These are phyloP conservation scores for Canavalia gladiata DNA, from an alignment of 306 rosid genomes.

Conservation along the genomic window DNA sequence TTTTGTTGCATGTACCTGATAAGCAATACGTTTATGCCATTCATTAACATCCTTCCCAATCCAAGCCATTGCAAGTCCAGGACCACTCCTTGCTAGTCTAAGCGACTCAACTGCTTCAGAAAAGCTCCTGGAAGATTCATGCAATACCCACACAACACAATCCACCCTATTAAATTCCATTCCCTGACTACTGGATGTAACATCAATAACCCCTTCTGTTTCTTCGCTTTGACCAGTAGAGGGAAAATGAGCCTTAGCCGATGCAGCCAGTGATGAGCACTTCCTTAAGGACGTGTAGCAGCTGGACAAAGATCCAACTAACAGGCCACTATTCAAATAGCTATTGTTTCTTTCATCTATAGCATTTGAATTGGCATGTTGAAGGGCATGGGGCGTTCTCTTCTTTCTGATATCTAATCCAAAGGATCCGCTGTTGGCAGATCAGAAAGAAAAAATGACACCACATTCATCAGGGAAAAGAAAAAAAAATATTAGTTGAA, in stretches of 20 bases:
- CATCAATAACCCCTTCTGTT: constrained; percentile 45
- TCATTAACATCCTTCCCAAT: constrained; percentile 71
- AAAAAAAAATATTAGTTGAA: background rate
- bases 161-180: constrained; percentile 59
- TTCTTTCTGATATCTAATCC: constrained; percentile 54
- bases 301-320: constrained; percentile 47
- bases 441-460: background rate
- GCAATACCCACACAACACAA: constrained; percentile 62
- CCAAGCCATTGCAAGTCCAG: constrained; percentile 82
- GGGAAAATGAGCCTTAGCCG: constrained; percentile 47
- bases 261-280: constrained; percentile 49
- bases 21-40: constrained; percentile 73
- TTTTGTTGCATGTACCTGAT: constrained; percentile 53
- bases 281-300: constrained; percentile 49
- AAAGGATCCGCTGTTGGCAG: constrained; percentile 52
- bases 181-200: constrained; percentile 39
- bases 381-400: constrained; percentile 40
- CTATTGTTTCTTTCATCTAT: constrained; percentile 51
- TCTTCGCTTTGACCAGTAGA: constrained; percentile 47
- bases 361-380: constrained; percentile 44
- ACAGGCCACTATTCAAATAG: constrained; percentile 42
- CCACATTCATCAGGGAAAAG: background rate
- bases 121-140: constrained; percentile 76
- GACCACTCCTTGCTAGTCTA: constrained; percentile 61
- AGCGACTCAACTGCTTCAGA: constrained; percentile 64